phyloP scores from a whole-genome alignment of 768 basidiomycete species.

The Trametes villosa region DNA sequence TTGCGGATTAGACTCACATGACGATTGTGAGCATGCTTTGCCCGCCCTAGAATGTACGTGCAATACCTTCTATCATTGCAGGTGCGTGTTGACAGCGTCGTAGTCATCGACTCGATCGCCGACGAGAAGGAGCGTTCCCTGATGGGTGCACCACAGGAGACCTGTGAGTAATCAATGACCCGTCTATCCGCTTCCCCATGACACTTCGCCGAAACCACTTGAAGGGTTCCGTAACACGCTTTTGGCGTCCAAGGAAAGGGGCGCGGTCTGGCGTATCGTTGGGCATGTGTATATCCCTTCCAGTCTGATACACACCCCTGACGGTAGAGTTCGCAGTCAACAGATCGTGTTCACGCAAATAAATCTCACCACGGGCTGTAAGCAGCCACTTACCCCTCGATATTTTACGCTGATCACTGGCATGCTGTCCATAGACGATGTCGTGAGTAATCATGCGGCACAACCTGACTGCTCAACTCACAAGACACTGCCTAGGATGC shows the following conservation, averaged over 20 bases:
- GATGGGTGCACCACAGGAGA: conserved; percentile 59
- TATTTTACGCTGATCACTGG: too few species aligned
- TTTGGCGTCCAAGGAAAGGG: conserved; percentile 48
- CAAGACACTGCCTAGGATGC: conserved; percentile 44
- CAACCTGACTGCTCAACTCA: too few species aligned
- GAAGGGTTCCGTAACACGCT: conserved; percentile 55
- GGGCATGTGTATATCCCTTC: conserved; percentile 48
- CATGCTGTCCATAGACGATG: conserved; percentile 24
- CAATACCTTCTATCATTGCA: not conserved
- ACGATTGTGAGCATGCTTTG: not conserved
- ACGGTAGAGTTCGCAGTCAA: conserved; percentile 40
- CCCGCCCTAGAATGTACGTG: conserved; percentile 3
- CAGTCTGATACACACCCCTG: not conserved
- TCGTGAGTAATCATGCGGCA: conserved; percentile 32
- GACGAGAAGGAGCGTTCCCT: conserved; percentile 50
- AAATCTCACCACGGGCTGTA: conserved; percentile 42
- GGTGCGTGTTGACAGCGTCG: not conserved
- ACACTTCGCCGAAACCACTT: too few species aligned
- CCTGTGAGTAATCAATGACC: conserved; percentile 48
- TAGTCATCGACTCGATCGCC: conserved; percentile 51
- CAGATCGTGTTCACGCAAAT: conserved; percentile 61
- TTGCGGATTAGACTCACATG: not conserved
- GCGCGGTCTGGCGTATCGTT: conserved; percentile 58
- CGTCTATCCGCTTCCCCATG: too few species aligned
- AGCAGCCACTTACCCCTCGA: conserved; percentile 10